Evolutionary conservation across 495 filamentous ascomycete genomes (phyloP), one percentile per base, ranked within the genome.

Genomic region (Trichoderma gamsii): DNA sequence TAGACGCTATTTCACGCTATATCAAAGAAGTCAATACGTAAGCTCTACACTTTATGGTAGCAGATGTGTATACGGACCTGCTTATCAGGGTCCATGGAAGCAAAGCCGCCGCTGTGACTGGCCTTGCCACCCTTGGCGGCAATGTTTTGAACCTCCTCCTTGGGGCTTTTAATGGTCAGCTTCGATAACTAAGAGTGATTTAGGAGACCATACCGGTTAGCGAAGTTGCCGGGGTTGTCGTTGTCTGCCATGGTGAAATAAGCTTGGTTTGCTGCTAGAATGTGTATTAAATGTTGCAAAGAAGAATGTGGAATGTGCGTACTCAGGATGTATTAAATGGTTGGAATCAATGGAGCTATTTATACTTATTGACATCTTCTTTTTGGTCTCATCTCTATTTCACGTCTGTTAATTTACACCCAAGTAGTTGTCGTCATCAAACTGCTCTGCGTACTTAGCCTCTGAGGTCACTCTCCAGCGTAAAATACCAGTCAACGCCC

Each of bases 171-270:
- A 18, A 68, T 35, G 9, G 41, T 43, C 1, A 32, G 27, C n/a
- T 38, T 13, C 16, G 11, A 52, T 18, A 16, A 27, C 0, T 38
- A 25, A 18, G 11, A 46, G 21, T 15, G 21, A 13, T 43, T 1
- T 66, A n/a, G 29, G 18, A 44, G 18, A 49, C 67, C 73, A 11
- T 73, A 74, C 69, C 83, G 83, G 77, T 88, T 88, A 78, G 85
- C 82, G 76, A 89, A 89, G 74, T 89, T 88, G 25, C 81, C 81
- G 52, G 85, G 85, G 71, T 89, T 90, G 43, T 76, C 76, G 71
- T 87, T 81, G 41, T 56, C 41, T 23, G 64, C 67, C 64, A 67
- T 56, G 59, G 23, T 68, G 59, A 25, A 12, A 43, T 21, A n/a
- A 29, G 56, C n/a, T 56, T n/a, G n/a, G 25, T 29, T 32, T 27